Evolutionary conservation across 1,139 yeast genomes (phyloP), one percentile per base, ranked within the genome.

Genomic region (Kodamaea suecica): DNA sequence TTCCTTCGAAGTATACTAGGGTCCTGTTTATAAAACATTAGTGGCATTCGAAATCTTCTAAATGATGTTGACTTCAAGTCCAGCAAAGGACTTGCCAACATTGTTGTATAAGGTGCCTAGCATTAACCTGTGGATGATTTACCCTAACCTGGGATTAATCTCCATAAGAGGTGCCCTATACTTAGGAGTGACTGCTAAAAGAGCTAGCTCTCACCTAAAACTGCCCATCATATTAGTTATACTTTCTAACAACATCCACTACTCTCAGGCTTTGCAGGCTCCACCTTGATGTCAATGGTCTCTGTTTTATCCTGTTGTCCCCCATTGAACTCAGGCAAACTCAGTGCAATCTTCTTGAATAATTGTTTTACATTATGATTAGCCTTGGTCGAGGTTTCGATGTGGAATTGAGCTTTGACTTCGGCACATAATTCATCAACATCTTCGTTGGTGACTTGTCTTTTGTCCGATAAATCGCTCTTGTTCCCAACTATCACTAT

Each of bases 331-430:
- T 92, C 97, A 2, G 97, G 97, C 45, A 92, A 72, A 37, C 87
- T 79, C 55, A 84, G 85, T 9, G 97, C 98, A 43, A 92, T 85
- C 55, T 83, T 85, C 55, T 88, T 86, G 64, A 92, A 92, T 46
- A 92, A 66, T 38, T 80, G 75, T 62, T 92, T 90, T 36, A 92
- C 96, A 52, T 92, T 92, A 57, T 88, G 85, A 30, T 96, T 96
- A 33, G 92, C 92, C 61, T 90, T 92, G 20, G 97, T 94, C 44
- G 95, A 84, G 3, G 98, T 92, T 56, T 92, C 98, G 57, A 92
- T 80, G 57, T 83, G 87, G 43, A 84, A 78, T 52, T 80, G 76
- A 29, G 92, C 88, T 6, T 86, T 88, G n/a, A 62, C 62, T 31
- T 55, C 54, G 34, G 57, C 50, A 35, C 59, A 60, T 47, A 86